Evolutionary conservation across 306 rosid genomes (phyloP).

Genomic region (Begonia masoniana): DNA sequence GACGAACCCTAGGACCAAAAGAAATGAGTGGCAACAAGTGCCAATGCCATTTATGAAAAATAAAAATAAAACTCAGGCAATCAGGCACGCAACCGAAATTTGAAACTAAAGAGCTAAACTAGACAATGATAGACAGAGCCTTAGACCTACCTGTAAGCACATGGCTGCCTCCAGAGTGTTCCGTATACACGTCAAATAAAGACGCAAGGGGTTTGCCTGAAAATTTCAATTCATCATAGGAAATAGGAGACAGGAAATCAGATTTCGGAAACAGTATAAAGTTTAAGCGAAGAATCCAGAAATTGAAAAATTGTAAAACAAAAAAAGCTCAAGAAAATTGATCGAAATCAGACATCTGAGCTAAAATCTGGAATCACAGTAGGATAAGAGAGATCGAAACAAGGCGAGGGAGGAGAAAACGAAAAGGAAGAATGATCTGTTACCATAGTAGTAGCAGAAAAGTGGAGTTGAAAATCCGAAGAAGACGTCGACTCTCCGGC

Average conservation of each 20-base stretch:
- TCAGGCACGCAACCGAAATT: constrained; percentile 1
- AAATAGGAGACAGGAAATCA: neutral
- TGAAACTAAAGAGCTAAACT: neutral
- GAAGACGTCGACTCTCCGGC: neutral
- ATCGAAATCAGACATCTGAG: no score
- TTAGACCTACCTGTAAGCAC: constrained; percentile 70
- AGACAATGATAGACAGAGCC: neutral
- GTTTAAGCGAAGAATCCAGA: no score
- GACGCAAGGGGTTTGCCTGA: constrained; percentile 55
- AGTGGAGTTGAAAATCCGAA: neutral
- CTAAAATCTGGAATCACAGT: no score
- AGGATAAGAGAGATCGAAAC: no score
- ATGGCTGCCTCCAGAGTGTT: constrained; percentile 91
- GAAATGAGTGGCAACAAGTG: neutral
- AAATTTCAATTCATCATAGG: neutral
- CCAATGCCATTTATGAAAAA: neutral
- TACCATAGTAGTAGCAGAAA: no score
- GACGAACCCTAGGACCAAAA: neutral
- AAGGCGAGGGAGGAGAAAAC: no score
- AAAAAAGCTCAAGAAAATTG: no score
- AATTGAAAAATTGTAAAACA: no score
- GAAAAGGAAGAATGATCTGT: no score
- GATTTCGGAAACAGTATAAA: no score
- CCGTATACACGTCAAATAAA: constrained; percentile 75
- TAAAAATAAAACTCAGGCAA: neutral